phyloP scores from a whole-genome alignment of 2,329 filamentous ascomycete species.

The Aspergillus proliferans region DNA sequence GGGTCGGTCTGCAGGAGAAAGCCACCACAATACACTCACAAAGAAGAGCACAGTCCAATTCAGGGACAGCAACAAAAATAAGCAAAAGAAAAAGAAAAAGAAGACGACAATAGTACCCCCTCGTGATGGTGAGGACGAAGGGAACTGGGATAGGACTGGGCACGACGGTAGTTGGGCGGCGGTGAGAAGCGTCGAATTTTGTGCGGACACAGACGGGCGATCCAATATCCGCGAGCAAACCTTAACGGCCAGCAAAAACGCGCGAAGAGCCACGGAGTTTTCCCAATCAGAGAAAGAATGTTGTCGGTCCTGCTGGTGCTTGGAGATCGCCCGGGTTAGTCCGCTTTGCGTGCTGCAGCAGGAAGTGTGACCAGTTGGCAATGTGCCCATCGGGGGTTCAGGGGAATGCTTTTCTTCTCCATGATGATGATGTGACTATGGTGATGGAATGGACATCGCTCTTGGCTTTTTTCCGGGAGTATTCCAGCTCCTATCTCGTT shows the following conservation, averaged over 20 bases:
- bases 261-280: not conserved
- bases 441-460: not conserved
- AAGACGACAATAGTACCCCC: not conserved
- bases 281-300: not conserved
- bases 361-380: not conserved
- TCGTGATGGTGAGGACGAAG: not conserved
- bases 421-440: not conserved
- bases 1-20: not conserved
- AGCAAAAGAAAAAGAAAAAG: not conserved
- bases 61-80: not conserved
- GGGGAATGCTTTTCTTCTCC: not conserved
- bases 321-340: not conserved
- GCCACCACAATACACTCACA: not conserved
- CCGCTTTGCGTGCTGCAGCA: not conserved
- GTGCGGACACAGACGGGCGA: slow-evolving; percentile 3
- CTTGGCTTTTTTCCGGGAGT: not conserved
- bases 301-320: not conserved
- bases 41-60: not conserved
- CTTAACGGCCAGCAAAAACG: not conserved
- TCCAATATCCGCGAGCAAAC: slow-evolving; percentile 3
- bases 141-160: not conserved
- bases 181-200: slow-evolving; percentile 4
- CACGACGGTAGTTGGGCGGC: not conserved
- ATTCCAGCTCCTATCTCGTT: not conserved
- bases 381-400: not conserved